These are phyloP conservation scores for Phytophthora rubi DNA, from an alignment of 352 stramenopile species.

Conservation along the genomic window DNA sequence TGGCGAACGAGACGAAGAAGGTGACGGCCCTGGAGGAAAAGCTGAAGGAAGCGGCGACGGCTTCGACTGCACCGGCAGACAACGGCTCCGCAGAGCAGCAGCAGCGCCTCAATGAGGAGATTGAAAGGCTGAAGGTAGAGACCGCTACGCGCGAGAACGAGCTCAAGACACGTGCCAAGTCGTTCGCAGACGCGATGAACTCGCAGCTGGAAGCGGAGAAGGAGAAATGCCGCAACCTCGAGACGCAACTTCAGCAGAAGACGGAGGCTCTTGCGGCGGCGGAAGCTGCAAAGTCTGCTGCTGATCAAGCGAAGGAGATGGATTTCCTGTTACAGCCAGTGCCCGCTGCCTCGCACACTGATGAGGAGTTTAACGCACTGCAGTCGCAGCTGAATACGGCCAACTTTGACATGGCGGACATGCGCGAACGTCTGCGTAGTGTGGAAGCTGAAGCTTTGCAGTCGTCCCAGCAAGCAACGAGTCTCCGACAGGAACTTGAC, in stretches of 20 bases:
- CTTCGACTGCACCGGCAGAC: not conserved
- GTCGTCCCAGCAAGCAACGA: slow-evolving; percentile 32
- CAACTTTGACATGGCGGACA: slow-evolving; percentile 40
- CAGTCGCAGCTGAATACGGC: slow-evolving; percentile 44
- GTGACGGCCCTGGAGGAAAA: slow-evolving; percentile 61
- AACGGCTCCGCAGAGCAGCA: slow-evolving; percentile 12
- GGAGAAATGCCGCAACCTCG: slow-evolving; percentile 52
- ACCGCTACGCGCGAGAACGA: slow-evolving; percentile 60
- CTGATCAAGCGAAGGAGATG: slow-evolving; percentile 21
- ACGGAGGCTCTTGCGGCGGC: slow-evolving; percentile 35
- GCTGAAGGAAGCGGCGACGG: slow-evolving; percentile 31
- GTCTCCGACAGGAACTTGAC: slow-evolving; percentile 42
- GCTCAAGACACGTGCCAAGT: slow-evolving; percentile 72
- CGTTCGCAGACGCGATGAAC: slow-evolving; percentile 75
- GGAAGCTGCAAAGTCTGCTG: slow-evolving; percentile 30
- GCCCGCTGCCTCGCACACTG: slow-evolving; percentile 18
- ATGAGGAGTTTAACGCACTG: slow-evolving; percentile 48
- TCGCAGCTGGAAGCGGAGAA: slow-evolving; percentile 68
- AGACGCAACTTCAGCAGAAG: slow-evolving; percentile 61
- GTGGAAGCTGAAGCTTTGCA: slow-evolving; percentile 41
- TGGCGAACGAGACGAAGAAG: slow-evolving; percentile 73
- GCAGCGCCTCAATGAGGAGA: slow-evolving; percentile 28
- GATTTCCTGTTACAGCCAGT: slow-evolving; percentile 28
- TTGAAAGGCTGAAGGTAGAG: slow-evolving; percentile 59
- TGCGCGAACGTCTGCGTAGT: slow-evolving; percentile 43